Percentiles rank a stretch among this genome's conserved stretches.
phyloP scores from a whole-genome alignment of 1,139 yeast species.

The Blastobotrys buckinghamii region DNA sequence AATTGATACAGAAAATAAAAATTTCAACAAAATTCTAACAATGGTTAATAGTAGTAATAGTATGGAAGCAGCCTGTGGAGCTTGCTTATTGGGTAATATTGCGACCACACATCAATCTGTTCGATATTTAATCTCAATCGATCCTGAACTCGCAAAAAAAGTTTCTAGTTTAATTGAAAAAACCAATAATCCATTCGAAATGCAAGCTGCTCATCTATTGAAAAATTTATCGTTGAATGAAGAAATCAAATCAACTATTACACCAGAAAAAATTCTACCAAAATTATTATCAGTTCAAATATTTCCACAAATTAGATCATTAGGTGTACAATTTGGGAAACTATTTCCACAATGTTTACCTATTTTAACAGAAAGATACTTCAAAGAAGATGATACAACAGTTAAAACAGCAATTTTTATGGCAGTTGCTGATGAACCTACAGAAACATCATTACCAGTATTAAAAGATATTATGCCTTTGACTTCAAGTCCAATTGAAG shows the following conservation, averaged over 20 bases:
- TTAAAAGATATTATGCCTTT: background rate
- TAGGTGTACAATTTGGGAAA: slow-evolving; percentile 11
- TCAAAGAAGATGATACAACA: slow-evolving; percentile 14
- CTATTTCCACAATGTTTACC: background rate
- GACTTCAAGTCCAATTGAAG: background rate
- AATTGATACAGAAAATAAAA: slow-evolving; percentile 12
- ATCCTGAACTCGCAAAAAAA: slow-evolving; percentile 13
- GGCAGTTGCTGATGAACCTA: slow-evolving; percentile 10
- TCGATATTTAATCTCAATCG: slow-evolving; percentile 10
- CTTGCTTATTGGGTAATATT: slow-evolving; percentile 23
- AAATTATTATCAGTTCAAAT: slow-evolving; percentile 18
- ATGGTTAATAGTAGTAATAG: slow-evolving; percentile 2
- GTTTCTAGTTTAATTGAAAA: slow-evolving; percentile 8
- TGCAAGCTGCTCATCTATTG: slow-evolving; percentile 26
- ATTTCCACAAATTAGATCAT: slow-evolving; percentile 14
- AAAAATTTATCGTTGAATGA: slow-evolving; percentile 19
- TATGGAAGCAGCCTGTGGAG: slow-evolving; percentile 18
- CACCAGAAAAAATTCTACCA: background rate
- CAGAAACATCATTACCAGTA: background rate
- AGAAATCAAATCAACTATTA: slow-evolving; percentile 10
- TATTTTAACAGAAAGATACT: background rate
- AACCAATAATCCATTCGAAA: slow-evolving; percentile 19
- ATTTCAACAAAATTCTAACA: slow-evolving; percentile 4
- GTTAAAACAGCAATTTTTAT: slow-evolving; percentile 17
- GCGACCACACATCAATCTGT: slow-evolving; percentile 16